Conservation (phyloP, 1,139 yeast genomes). For the Sugiyamaella neomexicana region DNA sequence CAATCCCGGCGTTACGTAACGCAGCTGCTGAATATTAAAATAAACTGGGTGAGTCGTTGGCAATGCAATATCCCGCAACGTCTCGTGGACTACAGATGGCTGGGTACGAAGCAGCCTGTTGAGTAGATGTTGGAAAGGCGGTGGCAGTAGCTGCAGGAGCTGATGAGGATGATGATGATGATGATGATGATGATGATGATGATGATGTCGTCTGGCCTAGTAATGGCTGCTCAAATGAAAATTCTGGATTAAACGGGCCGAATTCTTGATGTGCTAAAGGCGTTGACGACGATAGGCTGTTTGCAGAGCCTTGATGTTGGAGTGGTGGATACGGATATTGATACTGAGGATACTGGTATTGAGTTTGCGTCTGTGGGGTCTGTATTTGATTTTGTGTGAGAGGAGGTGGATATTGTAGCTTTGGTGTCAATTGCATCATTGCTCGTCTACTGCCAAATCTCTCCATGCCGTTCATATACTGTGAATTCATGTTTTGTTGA, state of each 20-base stretch:
- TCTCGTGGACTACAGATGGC: constrained; percentile 9
- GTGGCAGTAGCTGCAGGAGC: not conserved
- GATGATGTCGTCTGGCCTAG: not conserved
- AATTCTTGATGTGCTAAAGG: not conserved
- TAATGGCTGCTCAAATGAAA: constrained; percentile 8
- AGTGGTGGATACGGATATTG: constrained; percentile 2
- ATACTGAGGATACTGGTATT: constrained; percentile 19
- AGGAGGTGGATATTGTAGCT: constrained; percentile 4
- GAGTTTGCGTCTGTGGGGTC: constrained; percentile 11
- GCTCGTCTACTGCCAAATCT: not conserved
- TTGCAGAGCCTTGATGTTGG: not conserved
- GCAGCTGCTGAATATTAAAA: constrained; percentile 3
- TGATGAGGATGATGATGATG: not conserved
- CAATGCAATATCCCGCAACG: constrained; percentile 8
- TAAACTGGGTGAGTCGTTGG: constrained; percentile 5
- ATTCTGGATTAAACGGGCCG: constrained; percentile 2
- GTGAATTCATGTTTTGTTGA: not conserved
- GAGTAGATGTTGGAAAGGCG: not conserved
- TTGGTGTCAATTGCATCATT: not conserved
- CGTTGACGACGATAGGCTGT: not conserved
- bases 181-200: not conserved
- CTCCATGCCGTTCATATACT: not conserved
- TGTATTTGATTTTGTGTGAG: constrained; percentile 3
- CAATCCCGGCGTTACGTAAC: not conserved
- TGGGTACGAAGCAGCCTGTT: not conserved